Evolutionary conservation across 306 rosid species (phyloP).

Genomic region (Dryas drummondii): DNA sequence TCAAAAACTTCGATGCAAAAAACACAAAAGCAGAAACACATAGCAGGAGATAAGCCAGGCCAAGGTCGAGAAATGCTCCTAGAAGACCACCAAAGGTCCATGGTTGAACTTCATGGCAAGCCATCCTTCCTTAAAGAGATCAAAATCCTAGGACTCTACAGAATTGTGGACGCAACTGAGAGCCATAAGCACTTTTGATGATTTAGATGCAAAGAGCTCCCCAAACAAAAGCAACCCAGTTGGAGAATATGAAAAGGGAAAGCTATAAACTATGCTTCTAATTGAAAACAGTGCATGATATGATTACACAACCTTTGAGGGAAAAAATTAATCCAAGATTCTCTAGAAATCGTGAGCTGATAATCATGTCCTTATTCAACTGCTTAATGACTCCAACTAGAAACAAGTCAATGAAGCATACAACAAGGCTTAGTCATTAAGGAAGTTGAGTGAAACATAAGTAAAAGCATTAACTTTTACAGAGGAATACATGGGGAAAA

Average conservation of each 20-base stretch:
- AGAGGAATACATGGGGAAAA: neutral
- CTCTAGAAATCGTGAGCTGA: neutral
- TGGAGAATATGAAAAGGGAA: neutral
- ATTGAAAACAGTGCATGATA: neutral
- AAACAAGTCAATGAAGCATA: constrained; percentile 4
- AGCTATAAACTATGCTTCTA: neutral
- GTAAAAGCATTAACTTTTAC: neutral
- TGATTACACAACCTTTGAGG: constrained; percentile 2
- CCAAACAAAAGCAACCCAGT: constrained; percentile 12
- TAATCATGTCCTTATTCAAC: neutral
- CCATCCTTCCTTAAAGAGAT: constrained; percentile 44
- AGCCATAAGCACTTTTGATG: constrained; percentile 6
- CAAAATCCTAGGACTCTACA: constrained; percentile 26
- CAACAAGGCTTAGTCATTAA: constrained; percentile 17
- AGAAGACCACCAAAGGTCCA: constrained; percentile 70
- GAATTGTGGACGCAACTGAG: constrained; percentile 21
- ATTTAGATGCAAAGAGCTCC: neutral
- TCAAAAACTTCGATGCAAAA: constrained; percentile 46
- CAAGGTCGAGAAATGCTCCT: constrained; percentile 66
- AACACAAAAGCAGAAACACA: constrained; percentile 56
- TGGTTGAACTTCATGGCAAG: constrained; percentile 37
- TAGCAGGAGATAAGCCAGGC: constrained; percentile 64
- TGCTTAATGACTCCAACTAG: constrained; percentile 3
- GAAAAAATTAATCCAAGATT: constrained; percentile 5
- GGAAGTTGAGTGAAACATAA: neutral